Percentiles rank a stretch among this genome's conserved stretches.
phyloP scores from a whole-genome alignment of 495 filamentous ascomycete genomes.

The Xylaria acuta region DNA sequence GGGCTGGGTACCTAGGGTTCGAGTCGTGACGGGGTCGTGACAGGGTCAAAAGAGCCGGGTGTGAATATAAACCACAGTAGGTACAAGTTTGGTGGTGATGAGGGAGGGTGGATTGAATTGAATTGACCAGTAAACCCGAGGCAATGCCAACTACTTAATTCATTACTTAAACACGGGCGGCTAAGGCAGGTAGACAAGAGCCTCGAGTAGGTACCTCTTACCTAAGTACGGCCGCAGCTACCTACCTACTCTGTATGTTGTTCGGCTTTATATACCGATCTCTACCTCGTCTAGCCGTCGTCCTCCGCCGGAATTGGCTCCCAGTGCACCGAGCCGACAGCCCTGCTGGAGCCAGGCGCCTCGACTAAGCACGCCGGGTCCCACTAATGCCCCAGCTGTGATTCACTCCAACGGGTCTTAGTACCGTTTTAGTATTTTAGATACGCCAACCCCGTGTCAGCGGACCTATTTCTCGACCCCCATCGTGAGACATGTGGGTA shows the following conservation, averaged over 20 bases:
- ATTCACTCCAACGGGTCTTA: neutral
- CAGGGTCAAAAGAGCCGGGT: neutral
- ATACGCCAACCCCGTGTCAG: neutral
- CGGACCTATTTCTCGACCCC: neutral
- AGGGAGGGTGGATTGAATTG: neutral
- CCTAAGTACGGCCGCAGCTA: conserved; percentile 1
- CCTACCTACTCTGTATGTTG: neutral
- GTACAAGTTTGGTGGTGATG: neutral
- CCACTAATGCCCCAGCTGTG: neutral
- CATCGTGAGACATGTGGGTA: neutral
- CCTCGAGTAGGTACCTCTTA: neutral
- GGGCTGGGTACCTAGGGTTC: neutral
- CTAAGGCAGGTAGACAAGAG: neutral
- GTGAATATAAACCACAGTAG: neutral
- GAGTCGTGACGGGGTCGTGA: neutral
- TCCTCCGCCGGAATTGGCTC: neutral
- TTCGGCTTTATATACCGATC: conserved; percentile 9
- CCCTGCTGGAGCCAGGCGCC: neutral
- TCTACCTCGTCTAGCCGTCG: conserved; percentile 21
- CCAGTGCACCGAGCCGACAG: neutral
- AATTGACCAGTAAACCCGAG: neutral
- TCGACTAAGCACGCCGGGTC: neutral
- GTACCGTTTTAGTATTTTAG: too few species aligned
- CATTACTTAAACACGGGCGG: neutral
- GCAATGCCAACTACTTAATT: neutral